A percentile compares a stretch with the other conserved stretches of the same genome.
These are phyloP conservation scores for Pythium phragmiticola DNA, from an alignment of 352 stramenopile species.

Conservation along the genomic window DNA sequence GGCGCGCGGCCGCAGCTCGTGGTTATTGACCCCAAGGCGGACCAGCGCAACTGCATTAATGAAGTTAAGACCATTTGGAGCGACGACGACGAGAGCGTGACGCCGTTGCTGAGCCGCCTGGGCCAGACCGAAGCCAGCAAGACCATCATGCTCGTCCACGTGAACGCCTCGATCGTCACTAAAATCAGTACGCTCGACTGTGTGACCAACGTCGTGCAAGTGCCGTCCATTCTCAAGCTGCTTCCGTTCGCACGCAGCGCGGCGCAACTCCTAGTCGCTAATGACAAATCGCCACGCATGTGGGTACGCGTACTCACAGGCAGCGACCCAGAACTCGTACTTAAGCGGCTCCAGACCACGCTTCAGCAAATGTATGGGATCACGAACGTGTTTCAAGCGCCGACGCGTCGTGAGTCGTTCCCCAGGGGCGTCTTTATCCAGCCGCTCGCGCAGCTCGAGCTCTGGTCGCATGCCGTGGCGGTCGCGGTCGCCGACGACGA, in stretches of 20 bases:
- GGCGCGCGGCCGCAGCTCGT: slow-evolving; percentile 45
- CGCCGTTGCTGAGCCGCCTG: slow-evolving; percentile 53
- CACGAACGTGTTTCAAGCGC: slow-evolving; percentile 51
- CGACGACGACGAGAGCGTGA: slow-evolving; percentile 38
- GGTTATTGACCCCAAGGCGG: slow-evolving; percentile 34
- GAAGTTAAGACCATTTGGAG: slow-evolving; percentile 39
- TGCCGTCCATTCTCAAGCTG: slow-evolving; percentile 58
- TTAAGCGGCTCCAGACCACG: slow-evolving; percentile 37
- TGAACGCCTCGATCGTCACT: slow-evolving; percentile 30
- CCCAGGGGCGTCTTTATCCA: slow-evolving; percentile 54
- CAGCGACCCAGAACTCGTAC: slow-evolving; percentile 33
- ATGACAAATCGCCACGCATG: slow-evolving; percentile 36
- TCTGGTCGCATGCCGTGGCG: slow-evolving; percentile 56
- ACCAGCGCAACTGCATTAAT: slow-evolving; percentile 49
- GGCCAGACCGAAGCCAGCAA: slow-evolving; percentile 26
- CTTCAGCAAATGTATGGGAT: slow-evolving; percentile 50
- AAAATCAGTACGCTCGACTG: slow-evolving; percentile 19
- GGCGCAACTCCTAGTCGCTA: too few species aligned
- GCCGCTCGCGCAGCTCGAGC: slow-evolving; percentile 45
- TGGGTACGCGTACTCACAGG: slow-evolving; percentile 44
- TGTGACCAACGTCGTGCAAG: slow-evolving; percentile 13
- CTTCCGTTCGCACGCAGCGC: slow-evolving; percentile 45
- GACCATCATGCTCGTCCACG: slow-evolving; percentile 57
- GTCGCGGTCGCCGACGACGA: slow-evolving; percentile 43
- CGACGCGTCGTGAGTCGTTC: slow-evolving; percentile 6